These are phyloP conservation scores for Kondoa subrosea DNA, from an alignment of 768 basidiomycete genomes.

Conservation along the genomic window DNA sequence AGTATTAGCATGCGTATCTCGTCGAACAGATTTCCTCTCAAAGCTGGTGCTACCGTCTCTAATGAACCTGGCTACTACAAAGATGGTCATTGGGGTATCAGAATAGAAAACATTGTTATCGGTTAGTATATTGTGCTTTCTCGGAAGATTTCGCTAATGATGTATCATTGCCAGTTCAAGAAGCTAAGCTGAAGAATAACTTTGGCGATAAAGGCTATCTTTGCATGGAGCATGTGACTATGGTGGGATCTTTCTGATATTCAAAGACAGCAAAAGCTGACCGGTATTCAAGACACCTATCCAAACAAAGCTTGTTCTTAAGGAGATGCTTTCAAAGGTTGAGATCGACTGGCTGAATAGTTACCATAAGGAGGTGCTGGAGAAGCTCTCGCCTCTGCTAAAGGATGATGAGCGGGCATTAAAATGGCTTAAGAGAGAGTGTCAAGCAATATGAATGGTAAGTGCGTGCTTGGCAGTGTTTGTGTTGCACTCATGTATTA, in stretches of 20 bases:
- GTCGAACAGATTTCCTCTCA: slow-evolving; percentile 36
- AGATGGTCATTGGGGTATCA: slow-evolving; percentile 78
- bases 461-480: no score
- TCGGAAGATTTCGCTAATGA: not conserved
- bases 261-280: not conserved
- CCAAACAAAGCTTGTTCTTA: slow-evolving; percentile 62
- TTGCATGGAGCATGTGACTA: slow-evolving; percentile 67
- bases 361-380: slow-evolving; percentile 60
- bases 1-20: slow-evolving; percentile 38
- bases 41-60: slow-evolving; percentile 74
- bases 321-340: slow-evolving; percentile 43
- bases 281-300: slow-evolving; percentile 49
- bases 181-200: slow-evolving; percentile 35
- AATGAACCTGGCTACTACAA: slow-evolving; percentile 39
- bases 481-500: no score
- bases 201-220: slow-evolving; percentile 76
- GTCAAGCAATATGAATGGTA: slow-evolving; percentile 13
- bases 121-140: slow-evolving; percentile 48
- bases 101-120: slow-evolving; percentile 77
- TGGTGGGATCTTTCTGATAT: slow-evolving; percentile 39
- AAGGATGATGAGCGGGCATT: slow-evolving; percentile 36
- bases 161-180: not conserved
- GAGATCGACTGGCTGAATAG: slow-evolving; percentile 67
- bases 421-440: slow-evolving; percentile 26
- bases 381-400: slow-evolving; percentile 58